These are phyloP conservation scores for Solanum piurae DNA, from an alignment of 257 asterid genomes.

Conservation along the genomic window DNA sequence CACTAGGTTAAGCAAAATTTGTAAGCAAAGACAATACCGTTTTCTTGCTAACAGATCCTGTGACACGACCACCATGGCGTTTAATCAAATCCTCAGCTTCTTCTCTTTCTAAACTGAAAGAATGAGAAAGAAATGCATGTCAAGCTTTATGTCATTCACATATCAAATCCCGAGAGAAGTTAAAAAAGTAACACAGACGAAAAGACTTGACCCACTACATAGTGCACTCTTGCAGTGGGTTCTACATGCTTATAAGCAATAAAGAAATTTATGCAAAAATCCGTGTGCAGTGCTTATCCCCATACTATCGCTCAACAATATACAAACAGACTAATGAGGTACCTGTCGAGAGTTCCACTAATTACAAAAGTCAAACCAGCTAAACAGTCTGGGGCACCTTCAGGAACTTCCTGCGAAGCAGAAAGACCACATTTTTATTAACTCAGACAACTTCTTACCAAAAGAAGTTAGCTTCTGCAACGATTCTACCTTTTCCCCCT, in stretches of 20 bases:
- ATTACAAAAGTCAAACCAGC: slow-evolving; percentile 91
- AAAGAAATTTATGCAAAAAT: not conserved
- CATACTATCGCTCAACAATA: not conserved
- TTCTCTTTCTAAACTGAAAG: slow-evolving; percentile 94
- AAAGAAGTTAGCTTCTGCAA: slow-evolving; percentile 6
- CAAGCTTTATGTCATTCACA: not conserved
- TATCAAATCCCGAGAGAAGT: not conserved
- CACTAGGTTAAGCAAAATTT: not conserved
- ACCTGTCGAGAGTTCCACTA: slow-evolving; percentile 99
- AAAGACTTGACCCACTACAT: not conserved
- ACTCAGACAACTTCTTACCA: not conserved
- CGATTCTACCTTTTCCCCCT: slow-evolving; percentile 83
- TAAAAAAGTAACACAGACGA: not conserved
- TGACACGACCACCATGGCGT: slow-evolving; percentile 93
- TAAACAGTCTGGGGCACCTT: slow-evolving; percentile 83
- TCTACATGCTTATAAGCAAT: not conserved
- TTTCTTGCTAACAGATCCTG: slow-evolving; percentile 98
- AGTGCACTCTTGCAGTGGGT: not conserved
- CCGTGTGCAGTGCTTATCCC: not conserved
- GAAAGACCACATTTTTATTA: slow-evolving; percentile 2
- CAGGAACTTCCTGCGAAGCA: slow-evolving; percentile 79
- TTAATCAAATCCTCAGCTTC: slow-evolving; percentile 98
- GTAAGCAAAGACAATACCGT: slow-evolving; percentile 39
- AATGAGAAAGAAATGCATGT: not conserved
- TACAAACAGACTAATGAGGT: slow-evolving; percentile 7